A percentile compares a stretch with the other conserved stretches of the same genome.
These are phyloP conservation scores for Leishmania arabica DNA, from an alignment of 208 protist species.

Conservation along the genomic window DNA sequence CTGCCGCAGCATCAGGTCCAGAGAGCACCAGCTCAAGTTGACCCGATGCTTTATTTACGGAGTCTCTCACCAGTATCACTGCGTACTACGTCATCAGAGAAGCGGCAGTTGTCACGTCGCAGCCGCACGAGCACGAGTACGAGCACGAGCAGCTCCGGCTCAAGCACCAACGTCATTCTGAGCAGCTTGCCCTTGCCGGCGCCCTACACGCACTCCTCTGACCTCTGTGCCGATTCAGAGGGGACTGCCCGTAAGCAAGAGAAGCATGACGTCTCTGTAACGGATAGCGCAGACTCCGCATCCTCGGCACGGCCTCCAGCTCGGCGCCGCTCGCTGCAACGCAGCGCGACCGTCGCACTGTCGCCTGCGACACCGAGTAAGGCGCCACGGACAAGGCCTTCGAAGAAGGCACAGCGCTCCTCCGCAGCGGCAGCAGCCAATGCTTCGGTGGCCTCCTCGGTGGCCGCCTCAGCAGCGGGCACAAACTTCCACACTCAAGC, in stretches of 20 bases:
- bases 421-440: neutral
- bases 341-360: neutral
- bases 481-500: conserved; percentile 21
- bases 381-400: neutral
- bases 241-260: neutral
- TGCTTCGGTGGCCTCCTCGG: neutral
- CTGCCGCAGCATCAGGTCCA: neutral
- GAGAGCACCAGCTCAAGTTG: neutral
- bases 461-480: neutral
- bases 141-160: neutral
- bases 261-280: neutral
- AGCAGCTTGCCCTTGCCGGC: conserved; percentile 3
- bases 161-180: neutral
- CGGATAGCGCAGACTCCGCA: neutral
- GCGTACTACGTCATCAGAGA: neutral
- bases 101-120: neutral
- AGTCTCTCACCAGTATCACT: neutral
- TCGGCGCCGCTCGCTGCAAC: neutral
- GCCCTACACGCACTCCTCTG: conserved; percentile 1
- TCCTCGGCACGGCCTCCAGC: neutral
- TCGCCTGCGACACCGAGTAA: neutral
- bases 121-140: neutral
- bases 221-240: neutral
- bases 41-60: neutral
- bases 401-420: neutral